Conservation (phyloP, 441 rosid species). For the Breynia disticha region DNA sequence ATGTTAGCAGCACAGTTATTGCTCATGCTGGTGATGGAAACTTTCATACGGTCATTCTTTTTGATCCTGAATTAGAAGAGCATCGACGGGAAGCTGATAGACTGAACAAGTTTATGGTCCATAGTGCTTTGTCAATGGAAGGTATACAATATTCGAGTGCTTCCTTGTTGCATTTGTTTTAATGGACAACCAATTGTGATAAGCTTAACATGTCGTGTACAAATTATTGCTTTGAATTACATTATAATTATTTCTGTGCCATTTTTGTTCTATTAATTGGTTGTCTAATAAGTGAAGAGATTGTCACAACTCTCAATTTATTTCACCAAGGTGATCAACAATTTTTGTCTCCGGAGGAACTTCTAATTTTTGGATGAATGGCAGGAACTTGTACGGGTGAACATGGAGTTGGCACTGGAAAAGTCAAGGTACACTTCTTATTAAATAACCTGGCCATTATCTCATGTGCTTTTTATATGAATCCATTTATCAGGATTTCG, state of each 20-base stretch:
- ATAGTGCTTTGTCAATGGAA: slow-evolving; percentile 77
- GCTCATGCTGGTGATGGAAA: slow-evolving; percentile 98
- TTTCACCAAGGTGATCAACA: slow-evolving; percentile 2
- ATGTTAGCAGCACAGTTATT: slow-evolving; percentile 52
- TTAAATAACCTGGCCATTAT: background rate
- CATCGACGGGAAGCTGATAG: slow-evolving; percentile 67
- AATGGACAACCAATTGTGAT: no score
- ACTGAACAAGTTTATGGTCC: slow-evolving; percentile 72
- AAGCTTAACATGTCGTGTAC: no score
- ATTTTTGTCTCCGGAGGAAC: slow-evolving; percentile 7
- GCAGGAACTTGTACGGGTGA: slow-evolving; percentile 96
- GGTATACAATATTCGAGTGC: slow-evolving; percentile 29
- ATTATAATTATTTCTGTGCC: no score
- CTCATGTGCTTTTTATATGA: no score
- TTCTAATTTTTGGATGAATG: slow-evolving; percentile 4
- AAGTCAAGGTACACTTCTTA: slow-evolving; percentile 66
- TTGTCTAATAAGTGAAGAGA: no score
- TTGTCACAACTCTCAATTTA: no score
- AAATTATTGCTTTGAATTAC: no score
- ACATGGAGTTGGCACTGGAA: slow-evolving; percentile 97
- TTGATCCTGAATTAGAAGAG: slow-evolving; percentile 62
- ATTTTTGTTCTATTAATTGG: no score
- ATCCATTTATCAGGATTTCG: background rate
- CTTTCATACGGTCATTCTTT: slow-evolving; percentile 70
- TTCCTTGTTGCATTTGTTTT: background rate